Conservation (phyloP, 768 basidiomycete genomes). For the Neoboletus magnificus region DNA sequence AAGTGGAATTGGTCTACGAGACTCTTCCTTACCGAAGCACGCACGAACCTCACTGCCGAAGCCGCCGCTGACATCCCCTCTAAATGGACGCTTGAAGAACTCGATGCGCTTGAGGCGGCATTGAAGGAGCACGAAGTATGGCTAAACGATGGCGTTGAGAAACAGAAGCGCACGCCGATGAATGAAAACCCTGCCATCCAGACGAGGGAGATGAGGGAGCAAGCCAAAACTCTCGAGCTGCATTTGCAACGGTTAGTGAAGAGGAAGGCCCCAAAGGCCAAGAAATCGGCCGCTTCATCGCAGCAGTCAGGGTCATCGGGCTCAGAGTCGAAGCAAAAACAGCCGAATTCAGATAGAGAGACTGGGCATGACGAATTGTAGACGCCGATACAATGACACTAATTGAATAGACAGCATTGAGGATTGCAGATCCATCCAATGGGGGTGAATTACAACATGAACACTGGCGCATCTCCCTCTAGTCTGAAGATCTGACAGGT, state of each 20-base stretch:
- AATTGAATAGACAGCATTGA: constrained; percentile 16
- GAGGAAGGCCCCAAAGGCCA: constrained; percentile 64
- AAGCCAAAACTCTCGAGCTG: constrained; percentile 76
- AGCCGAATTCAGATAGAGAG: constrained; percentile 15
- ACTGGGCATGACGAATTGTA: constrained; percentile 32
- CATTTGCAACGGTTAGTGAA: constrained; percentile 65
- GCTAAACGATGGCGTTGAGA: constrained; percentile 78
- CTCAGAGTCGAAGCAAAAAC: constrained; percentile 16
- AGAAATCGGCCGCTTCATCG: constrained; percentile 38
- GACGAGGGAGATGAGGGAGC: constrained; percentile 80
- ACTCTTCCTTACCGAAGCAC: constrained; percentile 83
- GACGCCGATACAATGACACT: constrained; percentile 2
- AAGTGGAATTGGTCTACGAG: constrained; percentile 87
- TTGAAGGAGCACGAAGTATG: constrained; percentile 80
- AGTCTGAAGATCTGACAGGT: background rate
- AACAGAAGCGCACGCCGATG: constrained; percentile 69
- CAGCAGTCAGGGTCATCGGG: constrained; percentile 12
- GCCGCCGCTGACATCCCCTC: constrained; percentile 56
- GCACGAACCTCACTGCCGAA: constrained; percentile 67
- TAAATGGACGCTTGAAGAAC: constrained; percentile 85
- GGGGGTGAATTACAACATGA: background rate
- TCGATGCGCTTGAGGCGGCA: constrained; percentile 72
- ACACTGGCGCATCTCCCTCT: background rate
- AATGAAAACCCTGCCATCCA: constrained; percentile 85
- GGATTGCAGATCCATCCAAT: background rate